Base-by-base conservation (phyloP, 1,139 yeast species). In the Hansenula lynferdii region DNA sequence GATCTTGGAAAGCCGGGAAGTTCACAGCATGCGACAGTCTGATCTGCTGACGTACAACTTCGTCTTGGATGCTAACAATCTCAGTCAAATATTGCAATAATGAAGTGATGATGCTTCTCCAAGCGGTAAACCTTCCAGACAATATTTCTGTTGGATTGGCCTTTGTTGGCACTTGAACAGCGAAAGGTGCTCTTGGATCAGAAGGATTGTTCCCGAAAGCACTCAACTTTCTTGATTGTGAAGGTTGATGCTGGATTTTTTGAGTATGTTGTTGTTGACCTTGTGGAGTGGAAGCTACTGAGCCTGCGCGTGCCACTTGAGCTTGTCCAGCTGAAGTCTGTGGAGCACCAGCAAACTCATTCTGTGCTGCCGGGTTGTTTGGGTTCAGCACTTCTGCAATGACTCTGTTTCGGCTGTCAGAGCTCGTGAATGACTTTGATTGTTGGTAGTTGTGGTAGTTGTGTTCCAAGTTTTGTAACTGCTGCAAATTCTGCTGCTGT, bases 71-170 rank as follows among this genome's bases (percentile, higher is more conserved):
- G 17, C 84, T 75, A 12, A 87, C 86, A 36, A 81, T 84, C 52
- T 89, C 96, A 48, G 74, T 75, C 46, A 90, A 69, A 58, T 92
- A 92, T 38, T 71, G 75, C 21, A 85, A 72, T 42, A 92, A 64
- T 28, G 90, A 83, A 42, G 81, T 78, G 43, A 89, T 80, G 39
- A 90, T 76, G 38, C 76, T 72, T 47, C 96, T 69, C 97, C 97
- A 92, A 4, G 95, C 83, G 35, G 80, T 75, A 57, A 90, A 87
- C 47, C 98, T 70, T 28, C 76, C 73, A 5, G 96, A 94, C 50
- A 92, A 67, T 8, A 85, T 76, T 45, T 89, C 97, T 1, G 97
- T 87, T 12, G 97, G 97, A 53, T 77, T 76, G 4, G 81, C 76
- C 45, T 64, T 59, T 11, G 75, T 67, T 6, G 84, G 84, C 29